These are phyloP conservation scores for Aspergillus ustus DNA, from an alignment of 2,329 filamentous ascomycete genomes.

Conservation along the genomic window DNA sequence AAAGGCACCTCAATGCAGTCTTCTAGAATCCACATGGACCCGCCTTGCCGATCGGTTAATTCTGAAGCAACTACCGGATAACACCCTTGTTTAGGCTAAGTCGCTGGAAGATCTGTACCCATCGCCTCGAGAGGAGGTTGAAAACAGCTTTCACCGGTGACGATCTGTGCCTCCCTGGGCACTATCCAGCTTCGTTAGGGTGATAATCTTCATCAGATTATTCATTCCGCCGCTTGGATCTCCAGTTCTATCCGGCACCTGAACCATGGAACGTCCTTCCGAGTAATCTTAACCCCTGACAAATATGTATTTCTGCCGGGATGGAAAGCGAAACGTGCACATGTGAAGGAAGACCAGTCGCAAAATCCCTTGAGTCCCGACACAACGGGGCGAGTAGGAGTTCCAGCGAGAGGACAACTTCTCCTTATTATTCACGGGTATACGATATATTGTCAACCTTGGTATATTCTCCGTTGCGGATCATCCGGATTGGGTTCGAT, in stretches of 20 bases:
- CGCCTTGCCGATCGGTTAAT: slow-evolving; percentile 9
- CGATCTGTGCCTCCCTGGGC: background rate
- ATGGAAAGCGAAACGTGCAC: background rate
- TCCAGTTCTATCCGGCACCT: background rate
- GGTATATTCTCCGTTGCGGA: background rate
- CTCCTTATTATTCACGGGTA: background rate
- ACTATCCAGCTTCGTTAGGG: background rate
- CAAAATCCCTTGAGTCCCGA: background rate
- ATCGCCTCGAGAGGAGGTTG: background rate
- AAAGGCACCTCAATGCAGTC: background rate
- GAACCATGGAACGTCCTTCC: background rate
- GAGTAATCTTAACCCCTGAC: background rate
- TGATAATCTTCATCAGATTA: slow-evolving; percentile 2
- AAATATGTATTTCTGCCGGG: background rate
- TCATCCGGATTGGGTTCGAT: background rate
- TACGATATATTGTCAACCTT: background rate
- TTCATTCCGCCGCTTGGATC: background rate
- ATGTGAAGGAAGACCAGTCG: background rate
- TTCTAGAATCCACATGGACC: slow-evolving; percentile 2
- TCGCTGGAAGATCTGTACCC: background rate
- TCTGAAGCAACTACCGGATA: slow-evolving; percentile 7
- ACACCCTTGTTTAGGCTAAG: background rate
- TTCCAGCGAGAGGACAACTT: background rate
- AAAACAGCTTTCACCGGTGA: background rate
- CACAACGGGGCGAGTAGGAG: background rate